Base-by-base conservation (phyloP, 805 yeast species). In the Pichia exigua region DNA sequence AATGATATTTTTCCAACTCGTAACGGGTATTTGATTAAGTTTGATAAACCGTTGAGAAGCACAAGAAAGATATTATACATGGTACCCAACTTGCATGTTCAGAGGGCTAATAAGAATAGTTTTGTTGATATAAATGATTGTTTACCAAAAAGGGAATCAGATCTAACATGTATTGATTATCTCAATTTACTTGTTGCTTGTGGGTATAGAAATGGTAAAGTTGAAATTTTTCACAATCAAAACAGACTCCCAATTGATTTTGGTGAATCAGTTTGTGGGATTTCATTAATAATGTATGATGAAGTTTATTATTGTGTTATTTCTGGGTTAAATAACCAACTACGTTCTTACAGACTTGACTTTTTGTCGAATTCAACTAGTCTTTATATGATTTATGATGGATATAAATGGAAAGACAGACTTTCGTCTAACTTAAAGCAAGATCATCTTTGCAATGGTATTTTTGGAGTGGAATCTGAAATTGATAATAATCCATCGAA, bases 171-270 rank as follows among this genome's bases (percentile, higher is more conserved):
- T 21, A 11, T 48, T 20, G 26, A 40, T 30, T 13, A 13, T 6
- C 18, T 28, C 11, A 17, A 32, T 17, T 44, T 21, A 22, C 22
- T 28, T 8, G 9, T 18, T 10, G 45, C 38, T 3, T 43, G 24
- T 42, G 55, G 57, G 2, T 54, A 49, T 24, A 49, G 57, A 47
- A 49, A 54, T 35, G 57, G 57, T 17, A 44, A 28, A 8, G 51
- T 52, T 12, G 15, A 42, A 4, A 47, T 51, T 10, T 35, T 28
- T 12, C 5, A 48, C 21, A n/a, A 17, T 3, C 15, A 22, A 20
- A 30, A 17, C 10, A n/a, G 26, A 9, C 15, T 45, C 20, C 3
- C 9, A 13, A 21, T 49, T 30, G 35, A 42, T 20, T 41, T 46
- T 15, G 52, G 51, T 11, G 22, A 46, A 1, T 32, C 55, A 6